Evolutionary conservation across 2,329 filamentous ascomycete genomes (phyloP).

Genomic region (Fusarium sambucinum): DNA sequence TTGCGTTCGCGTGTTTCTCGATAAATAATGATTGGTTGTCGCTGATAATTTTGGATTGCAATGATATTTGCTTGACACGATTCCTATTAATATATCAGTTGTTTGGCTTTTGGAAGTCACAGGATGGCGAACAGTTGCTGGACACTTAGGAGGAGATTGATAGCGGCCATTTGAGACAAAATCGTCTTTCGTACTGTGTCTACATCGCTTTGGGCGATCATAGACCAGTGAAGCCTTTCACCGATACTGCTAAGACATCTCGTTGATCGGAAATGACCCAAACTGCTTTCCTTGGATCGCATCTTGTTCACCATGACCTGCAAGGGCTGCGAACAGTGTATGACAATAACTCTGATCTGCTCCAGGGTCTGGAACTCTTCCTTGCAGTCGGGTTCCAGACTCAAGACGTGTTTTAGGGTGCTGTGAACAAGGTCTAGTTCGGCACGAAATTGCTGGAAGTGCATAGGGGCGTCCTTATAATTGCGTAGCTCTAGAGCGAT

Average conservation of each 20-base stretch:
- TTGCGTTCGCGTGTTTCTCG: neutral
- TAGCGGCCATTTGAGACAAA: neutral
- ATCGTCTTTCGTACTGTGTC: neutral
- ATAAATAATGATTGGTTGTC: neutral
- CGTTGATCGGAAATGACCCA: neutral
- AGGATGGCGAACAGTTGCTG: neutral
- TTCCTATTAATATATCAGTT: neutral
- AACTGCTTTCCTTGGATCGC: neutral
- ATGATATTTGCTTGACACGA: neutral
- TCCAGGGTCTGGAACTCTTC: neutral
- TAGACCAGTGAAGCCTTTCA: neutral
- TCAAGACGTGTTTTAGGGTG: neutral
- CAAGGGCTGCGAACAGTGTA: neutral
- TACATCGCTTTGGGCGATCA: neutral
- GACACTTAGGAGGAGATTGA: neutral
- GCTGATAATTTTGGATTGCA: neutral
- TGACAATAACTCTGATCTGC: neutral
- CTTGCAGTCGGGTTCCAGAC: neutral
- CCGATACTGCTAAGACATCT: fast-evolving
- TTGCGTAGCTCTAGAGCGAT: neutral
- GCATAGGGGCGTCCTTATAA: neutral
- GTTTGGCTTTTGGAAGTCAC: fast-evolving
- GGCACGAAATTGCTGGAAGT: neutral
- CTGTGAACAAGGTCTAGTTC: neutral
- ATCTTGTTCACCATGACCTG: neutral